A percentile compares a stretch with the other conserved stretches of the same genome.
Conservation (phyloP, 2,329 filamentous ascomycete genomes). For the Botrytis deweyae region DNA sequence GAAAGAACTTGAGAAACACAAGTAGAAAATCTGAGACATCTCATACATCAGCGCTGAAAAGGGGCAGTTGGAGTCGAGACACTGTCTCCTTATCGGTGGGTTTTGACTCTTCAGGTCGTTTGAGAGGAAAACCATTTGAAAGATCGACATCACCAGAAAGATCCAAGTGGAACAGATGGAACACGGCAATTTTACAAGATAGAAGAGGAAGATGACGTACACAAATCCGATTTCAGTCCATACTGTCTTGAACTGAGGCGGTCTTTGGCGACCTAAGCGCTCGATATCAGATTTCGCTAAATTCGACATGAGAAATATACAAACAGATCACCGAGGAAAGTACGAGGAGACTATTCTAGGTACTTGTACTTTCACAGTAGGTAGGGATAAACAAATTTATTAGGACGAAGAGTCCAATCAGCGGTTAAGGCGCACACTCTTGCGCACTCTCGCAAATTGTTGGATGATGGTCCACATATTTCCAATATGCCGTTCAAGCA, state of each 20-base stretch:
- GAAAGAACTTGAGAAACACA: conserved; percentile 20
- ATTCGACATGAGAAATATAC: conserved; percentile 6
- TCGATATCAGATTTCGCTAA: conserved; percentile 20
- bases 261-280: conserved; percentile 21
- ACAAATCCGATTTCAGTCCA: conserved; percentile 23
- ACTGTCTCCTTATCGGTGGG: neutral
- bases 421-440: neutral
- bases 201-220: neutral
- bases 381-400: neutral
- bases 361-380: conserved; percentile 10
- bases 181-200: neutral
- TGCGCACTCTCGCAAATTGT: neutral
- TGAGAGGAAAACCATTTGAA: neutral
- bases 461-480: neutral
- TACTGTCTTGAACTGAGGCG: conserved; percentile 18
- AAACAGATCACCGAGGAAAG: neutral
- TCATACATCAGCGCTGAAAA: neutral
- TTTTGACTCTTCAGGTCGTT: neutral
- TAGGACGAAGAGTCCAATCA: neutral
- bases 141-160: neutral
- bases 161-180: neutral
- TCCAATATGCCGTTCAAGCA: conserved; percentile 3
- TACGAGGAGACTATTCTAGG: conserved; percentile 1
- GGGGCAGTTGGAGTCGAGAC: neutral
- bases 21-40: conserved; percentile 13